Evolutionary conservation across 257 asterid species (phyloP).

Genomic region (Mentha longifolia): DNA sequence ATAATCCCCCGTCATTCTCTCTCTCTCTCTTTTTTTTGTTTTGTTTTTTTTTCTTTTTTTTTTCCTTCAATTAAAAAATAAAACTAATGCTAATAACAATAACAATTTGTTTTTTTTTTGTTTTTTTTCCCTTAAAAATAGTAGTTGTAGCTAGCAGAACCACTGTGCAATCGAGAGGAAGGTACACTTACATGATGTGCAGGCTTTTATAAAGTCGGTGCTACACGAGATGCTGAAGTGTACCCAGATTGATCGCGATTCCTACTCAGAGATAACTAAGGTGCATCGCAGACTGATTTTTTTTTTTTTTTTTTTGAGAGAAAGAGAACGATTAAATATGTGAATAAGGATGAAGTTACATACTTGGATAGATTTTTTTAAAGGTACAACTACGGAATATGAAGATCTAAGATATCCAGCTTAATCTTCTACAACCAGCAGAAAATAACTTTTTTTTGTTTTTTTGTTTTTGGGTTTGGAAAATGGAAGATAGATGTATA

Average conservation of each 20-base stretch:
- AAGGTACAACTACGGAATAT: slow-evolving; percentile 54
- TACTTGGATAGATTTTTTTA: slow-evolving; percentile 59
- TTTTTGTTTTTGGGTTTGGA: not conserved
- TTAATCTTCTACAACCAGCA: slow-evolving; percentile 12
- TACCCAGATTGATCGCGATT: slow-evolving; percentile 47
- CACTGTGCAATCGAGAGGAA: not conserved
- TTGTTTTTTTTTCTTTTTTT: not conserved
- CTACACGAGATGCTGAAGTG: slow-evolving; percentile 49
- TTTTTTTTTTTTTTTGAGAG: slow-evolving; percentile 33
- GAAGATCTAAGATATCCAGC: slow-evolving; percentile 50
- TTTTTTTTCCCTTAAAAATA: not conserved
- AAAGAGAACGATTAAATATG: not conserved
- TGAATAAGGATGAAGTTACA: slow-evolving; percentile 47
- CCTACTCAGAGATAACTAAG: not conserved
- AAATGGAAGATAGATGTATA: too few species aligned
- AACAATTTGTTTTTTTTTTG: too few species aligned
- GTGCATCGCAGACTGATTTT: not conserved
- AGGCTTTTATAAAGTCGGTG: slow-evolving; percentile 45
- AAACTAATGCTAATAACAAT: too few species aligned
- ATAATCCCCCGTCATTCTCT: slow-evolving; percentile 53
- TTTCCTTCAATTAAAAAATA: not conserved
- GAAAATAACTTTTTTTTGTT: not conserved
- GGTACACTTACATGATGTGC: slow-evolving; percentile 44
- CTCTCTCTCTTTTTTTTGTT: not conserved
- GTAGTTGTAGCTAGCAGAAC: not conserved